phyloP scores from a whole-genome alignment of 1,284 basidiomycete genomes.

The Ceratobasidium sp. region DNA sequence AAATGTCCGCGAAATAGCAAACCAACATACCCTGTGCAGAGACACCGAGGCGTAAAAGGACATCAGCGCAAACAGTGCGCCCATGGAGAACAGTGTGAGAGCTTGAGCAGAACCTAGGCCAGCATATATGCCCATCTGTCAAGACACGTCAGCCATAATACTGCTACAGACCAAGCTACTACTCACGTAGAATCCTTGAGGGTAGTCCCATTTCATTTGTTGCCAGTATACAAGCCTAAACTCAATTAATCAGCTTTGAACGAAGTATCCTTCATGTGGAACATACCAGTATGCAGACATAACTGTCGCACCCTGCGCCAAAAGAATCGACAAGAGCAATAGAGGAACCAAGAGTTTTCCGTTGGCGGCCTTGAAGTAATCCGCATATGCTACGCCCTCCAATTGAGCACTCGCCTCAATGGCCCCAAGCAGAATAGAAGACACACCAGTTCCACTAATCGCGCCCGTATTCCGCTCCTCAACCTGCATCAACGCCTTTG shows the following conservation, averaged over 20 bases:
- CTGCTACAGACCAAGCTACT: background rate
- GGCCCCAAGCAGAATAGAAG: slow-evolving; percentile 55
- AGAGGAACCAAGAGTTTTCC: slow-evolving; percentile 37
- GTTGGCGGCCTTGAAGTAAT: slow-evolving; percentile 41
- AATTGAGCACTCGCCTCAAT: background rate
- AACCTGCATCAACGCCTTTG: slow-evolving; percentile 61
- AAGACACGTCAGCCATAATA: background rate
- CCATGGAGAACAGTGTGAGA: slow-evolving; percentile 64
- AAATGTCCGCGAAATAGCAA: background rate
- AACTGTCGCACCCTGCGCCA: slow-evolving; percentile 36
- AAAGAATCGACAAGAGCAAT: slow-evolving; percentile 30
- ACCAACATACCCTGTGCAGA: slow-evolving; percentile 61
- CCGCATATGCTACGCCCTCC: slow-evolving; percentile 18
- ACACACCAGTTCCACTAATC: slow-evolving; percentile 52
- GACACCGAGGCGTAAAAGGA: slow-evolving; percentile 73
- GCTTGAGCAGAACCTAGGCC: slow-evolving; percentile 64
- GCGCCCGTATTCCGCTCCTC: slow-evolving; percentile 59
- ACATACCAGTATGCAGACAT: slow-evolving; percentile 46
- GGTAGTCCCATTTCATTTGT: slow-evolving; percentile 50
- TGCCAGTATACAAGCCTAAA: slow-evolving; percentile 55
- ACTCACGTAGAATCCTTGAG: slow-evolving; percentile 58
- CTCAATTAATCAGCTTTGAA: background rate
- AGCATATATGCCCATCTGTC: slow-evolving; percentile 65
- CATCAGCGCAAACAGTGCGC: slow-evolving; percentile 61
- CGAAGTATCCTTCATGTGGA: background rate